Conservation (phyloP, 2,329 filamentous ascomycete species). For the Stachybotrys elegans region DNA sequence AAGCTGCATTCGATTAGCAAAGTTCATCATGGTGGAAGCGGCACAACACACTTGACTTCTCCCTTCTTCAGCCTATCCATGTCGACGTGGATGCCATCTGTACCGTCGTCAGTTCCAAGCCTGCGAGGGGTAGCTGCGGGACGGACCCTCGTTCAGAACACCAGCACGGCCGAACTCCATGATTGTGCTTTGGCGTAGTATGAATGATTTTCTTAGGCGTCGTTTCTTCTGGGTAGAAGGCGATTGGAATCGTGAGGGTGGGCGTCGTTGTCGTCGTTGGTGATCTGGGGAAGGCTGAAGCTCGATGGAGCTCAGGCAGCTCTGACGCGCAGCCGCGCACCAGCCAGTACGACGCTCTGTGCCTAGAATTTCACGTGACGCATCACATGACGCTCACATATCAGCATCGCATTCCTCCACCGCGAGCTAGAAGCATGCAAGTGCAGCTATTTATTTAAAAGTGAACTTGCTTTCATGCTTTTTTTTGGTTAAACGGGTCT, state of each 20-base stretch:
- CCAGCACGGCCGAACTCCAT: constrained; percentile 64
- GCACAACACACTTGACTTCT: constrained; percentile 82
- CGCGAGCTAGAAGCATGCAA: too few species aligned
- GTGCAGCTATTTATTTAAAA: too few species aligned
- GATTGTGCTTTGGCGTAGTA: constrained; percentile 8
- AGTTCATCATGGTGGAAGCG: not conserved
- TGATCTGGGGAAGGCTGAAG: constrained; percentile 26
- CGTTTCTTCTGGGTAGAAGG: not conserved
- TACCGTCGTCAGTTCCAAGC: too few species aligned
- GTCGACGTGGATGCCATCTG: constrained; percentile 98
- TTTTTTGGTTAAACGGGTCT: too few species aligned
- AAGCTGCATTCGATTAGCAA: constrained; percentile 54
- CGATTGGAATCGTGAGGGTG: constrained; percentile 7
- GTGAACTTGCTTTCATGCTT: too few species aligned
- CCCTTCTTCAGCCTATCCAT: constrained; percentile 99
- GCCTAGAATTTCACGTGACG: constrained; percentile 4
- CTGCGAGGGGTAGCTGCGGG: constrained; percentile 13
- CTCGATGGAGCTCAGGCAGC: constrained; percentile 40
- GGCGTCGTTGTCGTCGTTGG: constrained; percentile 17
- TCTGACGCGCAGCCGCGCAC: constrained; percentile 37
- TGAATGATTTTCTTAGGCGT: constrained; percentile 2
- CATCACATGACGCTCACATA: constrained; percentile 16
- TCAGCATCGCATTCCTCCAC: too few species aligned
- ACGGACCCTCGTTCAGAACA: constrained; percentile 58
- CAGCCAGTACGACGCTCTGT: too few species aligned